These are phyloP conservation scores for Naganishia vaughanmartiniae DNA, from an alignment of 768 basidiomycete species.

Conservation along the genomic window DNA sequence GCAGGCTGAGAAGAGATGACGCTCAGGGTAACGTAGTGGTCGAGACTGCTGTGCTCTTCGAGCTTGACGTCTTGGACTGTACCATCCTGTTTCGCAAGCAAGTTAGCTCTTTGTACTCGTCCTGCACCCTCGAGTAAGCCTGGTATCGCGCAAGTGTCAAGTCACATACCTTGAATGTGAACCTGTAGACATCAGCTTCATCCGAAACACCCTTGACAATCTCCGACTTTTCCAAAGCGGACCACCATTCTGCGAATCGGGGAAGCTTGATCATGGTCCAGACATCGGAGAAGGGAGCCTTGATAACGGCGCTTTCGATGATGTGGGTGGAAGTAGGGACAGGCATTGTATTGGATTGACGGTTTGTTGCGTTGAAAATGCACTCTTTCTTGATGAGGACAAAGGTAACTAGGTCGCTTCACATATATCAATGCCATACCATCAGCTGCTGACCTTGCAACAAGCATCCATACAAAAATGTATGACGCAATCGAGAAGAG, in stretches of 20 bases:
- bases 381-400: no score
- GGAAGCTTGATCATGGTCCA: slow-evolving; percentile 42
- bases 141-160: no score
- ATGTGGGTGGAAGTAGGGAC: slow-evolving; percentile 35
- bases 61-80: slow-evolving; percentile 45
- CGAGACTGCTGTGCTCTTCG: slow-evolving; percentile 45
- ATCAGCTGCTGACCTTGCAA: not conserved
- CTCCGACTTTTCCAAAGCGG: slow-evolving; percentile 32
- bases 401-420: no score
- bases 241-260: slow-evolving; percentile 38
- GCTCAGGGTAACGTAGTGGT: slow-evolving; percentile 44
- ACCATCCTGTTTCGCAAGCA: slow-evolving; percentile 33
- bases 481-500: slow-evolving; percentile 1
- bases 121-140: no score
- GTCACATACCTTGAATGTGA: slow-evolving; percentile 38
- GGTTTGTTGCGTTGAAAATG: no score
- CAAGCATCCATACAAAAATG: not conserved
- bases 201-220: slow-evolving; percentile 32
- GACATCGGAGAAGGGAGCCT: slow-evolving; percentile 21
- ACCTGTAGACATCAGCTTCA: slow-evolving; percentile 38
- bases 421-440: no score
- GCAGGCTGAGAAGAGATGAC: slow-evolving; percentile 44
- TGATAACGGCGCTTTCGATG: slow-evolving; percentile 40
- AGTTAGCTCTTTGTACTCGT: not conserved
- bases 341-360: slow-evolving; percentile 11